Conservation (phyloP, 257 asterid species). For the Henckelia pumila region DNA sequence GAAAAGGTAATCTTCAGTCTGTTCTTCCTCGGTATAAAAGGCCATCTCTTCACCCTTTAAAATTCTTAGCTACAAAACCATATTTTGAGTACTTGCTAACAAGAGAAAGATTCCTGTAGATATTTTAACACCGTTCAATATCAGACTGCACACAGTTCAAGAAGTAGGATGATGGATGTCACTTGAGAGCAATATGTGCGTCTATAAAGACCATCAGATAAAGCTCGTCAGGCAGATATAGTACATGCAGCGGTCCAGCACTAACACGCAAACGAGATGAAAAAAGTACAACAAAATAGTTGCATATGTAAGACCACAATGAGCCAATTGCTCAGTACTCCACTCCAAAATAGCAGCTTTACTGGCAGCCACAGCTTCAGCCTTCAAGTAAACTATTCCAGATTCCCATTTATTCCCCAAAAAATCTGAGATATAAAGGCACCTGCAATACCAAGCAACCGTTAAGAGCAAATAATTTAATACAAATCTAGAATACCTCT, state of each 20-base stretch:
- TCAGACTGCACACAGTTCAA: constrained; percentile 8
- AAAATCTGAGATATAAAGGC: constrained; percentile 21
- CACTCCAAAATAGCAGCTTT: constrained; percentile 14
- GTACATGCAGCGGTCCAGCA: constrained; percentile 28
- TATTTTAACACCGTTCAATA: constrained; percentile 14
- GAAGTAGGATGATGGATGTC: background rate
- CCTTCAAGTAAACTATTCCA: constrained; percentile 14
- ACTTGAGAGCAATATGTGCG: background rate
- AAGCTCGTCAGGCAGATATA: constrained; percentile 41
- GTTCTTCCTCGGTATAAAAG: constrained; percentile 49
- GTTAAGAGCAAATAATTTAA: constrained; percentile 27
- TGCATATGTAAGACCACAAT: constrained; percentile 13
- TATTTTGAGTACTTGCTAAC: constrained; percentile 24
- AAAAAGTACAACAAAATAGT: constrained; percentile 26
- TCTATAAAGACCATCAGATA: constrained; percentile 21
- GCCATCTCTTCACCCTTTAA: constrained; percentile 55
- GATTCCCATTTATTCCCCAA: constrained; percentile 17
- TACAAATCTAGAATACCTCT: background rate
- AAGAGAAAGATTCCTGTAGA: constrained; percentile 20
- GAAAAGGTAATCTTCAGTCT: constrained; percentile 81
- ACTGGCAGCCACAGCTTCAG: constrained; percentile 13
- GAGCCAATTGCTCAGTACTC: constrained; percentile 21
- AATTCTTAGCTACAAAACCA: constrained; percentile 35
- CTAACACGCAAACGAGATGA: constrained; percentile 19
- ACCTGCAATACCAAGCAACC: constrained; percentile 46